Conservation (phyloP, 1,284 basidiomycete species). For the Athelia sp. region DNA sequence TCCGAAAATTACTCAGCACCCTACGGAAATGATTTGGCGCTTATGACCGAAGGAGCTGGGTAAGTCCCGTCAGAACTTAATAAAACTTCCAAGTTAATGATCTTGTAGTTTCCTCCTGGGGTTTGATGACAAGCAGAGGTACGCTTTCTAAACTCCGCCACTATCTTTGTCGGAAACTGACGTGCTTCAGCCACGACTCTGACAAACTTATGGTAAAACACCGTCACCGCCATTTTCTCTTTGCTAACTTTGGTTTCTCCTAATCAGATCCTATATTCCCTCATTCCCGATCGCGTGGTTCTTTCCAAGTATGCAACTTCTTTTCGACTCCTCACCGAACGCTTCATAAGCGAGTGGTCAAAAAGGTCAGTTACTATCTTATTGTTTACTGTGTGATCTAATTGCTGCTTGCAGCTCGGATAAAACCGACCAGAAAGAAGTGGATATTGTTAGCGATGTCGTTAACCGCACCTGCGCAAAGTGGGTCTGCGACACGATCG, state of each 20-base stretch:
- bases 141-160: too few species aligned
- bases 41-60: neutral
- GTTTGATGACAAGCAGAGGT: neutral
- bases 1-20: neutral
- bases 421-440: too few species aligned
- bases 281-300: neutral
- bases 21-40: neutral
- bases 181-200: neutral
- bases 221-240: too few species aligned
- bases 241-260: too few species aligned
- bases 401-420: too few species aligned
- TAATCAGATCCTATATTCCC: neutral
- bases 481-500: slow-evolving; percentile 3
- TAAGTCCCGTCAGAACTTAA: too few species aligned
- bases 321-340: too few species aligned
- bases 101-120: neutral
- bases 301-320: neutral
- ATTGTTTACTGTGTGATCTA: too few species aligned
- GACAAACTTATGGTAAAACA: neutral
- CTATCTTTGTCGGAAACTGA: too few species aligned
- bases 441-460: slow-evolving; percentile 2
- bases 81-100: too few species aligned
- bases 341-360: too few species aligned
- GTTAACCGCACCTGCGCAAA: neutral
- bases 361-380: too few species aligned